Base-by-base conservation (phyloP, 768 basidiomycete species). In the Clitopilus passeckerianus region DNA sequence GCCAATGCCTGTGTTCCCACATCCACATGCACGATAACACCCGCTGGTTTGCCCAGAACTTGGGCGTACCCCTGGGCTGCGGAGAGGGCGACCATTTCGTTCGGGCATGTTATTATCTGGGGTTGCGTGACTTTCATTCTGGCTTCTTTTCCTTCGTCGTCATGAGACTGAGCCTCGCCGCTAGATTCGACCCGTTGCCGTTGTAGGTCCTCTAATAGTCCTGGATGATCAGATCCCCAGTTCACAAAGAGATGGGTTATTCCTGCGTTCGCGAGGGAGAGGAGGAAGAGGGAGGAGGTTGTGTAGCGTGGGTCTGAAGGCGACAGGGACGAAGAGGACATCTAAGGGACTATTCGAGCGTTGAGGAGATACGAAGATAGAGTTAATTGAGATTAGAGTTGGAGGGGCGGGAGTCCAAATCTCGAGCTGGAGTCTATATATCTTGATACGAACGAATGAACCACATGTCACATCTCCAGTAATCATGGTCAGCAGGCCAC, bases 211-310 rank as follows among this genome's bases (percentile, higher is more conserved):
- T 90, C 89, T 23, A 90, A 76, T 14, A 91, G 68, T 0, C 83
- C 87, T 0, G 87, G 86, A 64, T 90, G 89, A 63, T 91, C 89
- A 0, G 85, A 87, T 1, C 89, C 89, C 85, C 89, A 89, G 72
- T 90, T 90, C 16, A 85, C 86, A 65, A 89, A 88, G 8, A 80
- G 81, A 66, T 88, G 85, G 0, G 85, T 87, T 34, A 90, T 82
- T 1, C 86, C 86, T 1, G 81, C 82, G 56, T 81, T 70, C 15
- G 70, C 68, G 18, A 89, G 77, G 0, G 85, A 72, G 43, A 80
- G 73, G 10, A 90, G 74, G 65, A 90, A 84, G 22, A 87, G 70
- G 22, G 86, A 84, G 18, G 86, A 86, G 2, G 84, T 77, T 0
- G 87, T 89, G 58, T 79, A 80, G 7, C 3, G 27, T 30, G 27